These are phyloP conservation scores for Amanita pseudoporphyria DNA, from an alignment of 768 basidiomycete species.

Conservation along the genomic window DNA sequence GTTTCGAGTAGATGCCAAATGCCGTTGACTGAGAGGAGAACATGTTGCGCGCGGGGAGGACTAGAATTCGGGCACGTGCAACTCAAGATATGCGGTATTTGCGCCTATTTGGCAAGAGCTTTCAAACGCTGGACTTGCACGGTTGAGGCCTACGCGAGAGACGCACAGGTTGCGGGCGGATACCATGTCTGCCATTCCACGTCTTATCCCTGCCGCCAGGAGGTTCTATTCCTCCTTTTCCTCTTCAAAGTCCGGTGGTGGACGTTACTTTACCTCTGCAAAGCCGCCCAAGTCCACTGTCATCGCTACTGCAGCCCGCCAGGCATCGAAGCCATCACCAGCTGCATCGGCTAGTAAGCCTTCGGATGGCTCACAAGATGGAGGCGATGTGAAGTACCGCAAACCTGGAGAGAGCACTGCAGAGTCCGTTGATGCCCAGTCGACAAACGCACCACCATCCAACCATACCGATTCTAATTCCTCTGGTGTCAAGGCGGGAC, in stretches of 20 bases:
- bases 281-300: constrained; percentile 51
- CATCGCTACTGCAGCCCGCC: constrained; percentile 18
- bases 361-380: constrained; percentile 14
- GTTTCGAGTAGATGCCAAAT: background rate
- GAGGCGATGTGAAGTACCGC: constrained; percentile 1
- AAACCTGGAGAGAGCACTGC: background rate
- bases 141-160: background rate
- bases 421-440: background rate
- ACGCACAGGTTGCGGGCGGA: background rate
- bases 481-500: background rate
- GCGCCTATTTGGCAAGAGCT: background rate
- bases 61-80: too few species aligned
- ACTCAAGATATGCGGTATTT: background rate
- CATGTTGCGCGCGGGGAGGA: background rate
- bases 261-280: constrained; percentile 66
- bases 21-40: background rate
- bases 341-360: constrained; percentile 20
- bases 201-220: constrained; percentile 39
- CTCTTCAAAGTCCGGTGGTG: constrained; percentile 66
- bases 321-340: constrained; percentile 2
- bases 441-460: background rate
- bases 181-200: constrained; percentile 42
- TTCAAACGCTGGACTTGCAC: background rate
- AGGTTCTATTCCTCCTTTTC: constrained; percentile 73
- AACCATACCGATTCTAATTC: background rate